Percentiles rank a stretch among this genome's conserved stretches.
phyloP scores from a whole-genome alignment of 2,329 filamentous ascomycete genomes.

The Alternaria consortialis region DNA sequence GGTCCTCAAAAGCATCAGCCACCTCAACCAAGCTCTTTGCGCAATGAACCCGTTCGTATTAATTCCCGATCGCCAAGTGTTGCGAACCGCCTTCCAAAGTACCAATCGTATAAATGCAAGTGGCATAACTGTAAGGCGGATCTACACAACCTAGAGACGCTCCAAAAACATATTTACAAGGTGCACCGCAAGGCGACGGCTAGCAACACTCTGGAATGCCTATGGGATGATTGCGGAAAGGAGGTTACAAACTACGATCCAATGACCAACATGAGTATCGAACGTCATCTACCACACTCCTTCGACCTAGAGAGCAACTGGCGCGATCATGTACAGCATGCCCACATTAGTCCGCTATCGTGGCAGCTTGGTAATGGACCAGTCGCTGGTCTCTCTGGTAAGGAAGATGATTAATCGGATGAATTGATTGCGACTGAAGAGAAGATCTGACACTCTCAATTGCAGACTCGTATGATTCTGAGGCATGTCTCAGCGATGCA shows the following conservation, averaged over 20 bases:
- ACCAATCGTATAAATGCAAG: conserved; percentile 63
- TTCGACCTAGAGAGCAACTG: conserved; percentile 56
- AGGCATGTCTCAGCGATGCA: conserved; percentile 59
- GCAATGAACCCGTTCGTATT: conserved; percentile 39
- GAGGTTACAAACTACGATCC: conserved; percentile 34
- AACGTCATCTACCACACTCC: conserved; percentile 30
- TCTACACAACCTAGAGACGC: conserved; percentile 68
- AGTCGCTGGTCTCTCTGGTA: conserved; percentile 64
- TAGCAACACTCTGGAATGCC: conserved; percentile 54
- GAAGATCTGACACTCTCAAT: conserved; percentile 28
- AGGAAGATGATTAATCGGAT: conserved; percentile 46
- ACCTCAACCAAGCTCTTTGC: conserved; percentile 38
- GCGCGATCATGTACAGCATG: conserved; percentile 61
- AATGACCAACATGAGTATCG: conserved; percentile 33
- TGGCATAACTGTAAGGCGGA: conserved; percentile 67
- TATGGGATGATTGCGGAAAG: conserved; percentile 56
- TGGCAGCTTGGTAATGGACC: conserved; percentile 69
- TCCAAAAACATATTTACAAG: conserved; percentile 67
- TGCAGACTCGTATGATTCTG: conserved; percentile 53
- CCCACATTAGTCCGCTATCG: conserved; percentile 63
- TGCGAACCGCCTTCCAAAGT: conserved; percentile 40
- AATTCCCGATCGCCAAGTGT: conserved; percentile 46
- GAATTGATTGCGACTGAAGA: conserved; percentile 13
- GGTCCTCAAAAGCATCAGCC: conserved; percentile 21
- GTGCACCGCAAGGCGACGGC: conserved; percentile 57